Evolutionary conservation across 2,329 filamentous ascomycete species (phyloP).

Genomic region (Teratosphaeriaceae sp.): DNA sequence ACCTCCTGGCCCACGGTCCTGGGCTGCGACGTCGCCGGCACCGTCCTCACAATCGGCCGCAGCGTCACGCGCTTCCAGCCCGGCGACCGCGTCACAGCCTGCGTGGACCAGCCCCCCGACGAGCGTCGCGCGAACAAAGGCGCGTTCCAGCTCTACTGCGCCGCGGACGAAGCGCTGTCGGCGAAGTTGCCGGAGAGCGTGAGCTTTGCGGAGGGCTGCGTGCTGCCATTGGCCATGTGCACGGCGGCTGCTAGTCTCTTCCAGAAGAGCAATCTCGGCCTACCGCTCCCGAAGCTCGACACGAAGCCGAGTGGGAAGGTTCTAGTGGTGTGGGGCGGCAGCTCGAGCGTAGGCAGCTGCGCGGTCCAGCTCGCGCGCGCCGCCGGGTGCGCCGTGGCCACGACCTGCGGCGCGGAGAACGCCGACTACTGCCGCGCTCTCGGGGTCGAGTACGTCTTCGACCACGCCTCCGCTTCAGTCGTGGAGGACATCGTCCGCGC

Average conservation of each 20-base stretch:
- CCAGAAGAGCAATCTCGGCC: conserved; percentile 6
- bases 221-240: conserved; percentile 15
- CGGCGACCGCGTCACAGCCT: conserved; percentile 22
- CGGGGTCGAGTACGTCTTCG: conserved; percentile 32
- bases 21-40: conserved; percentile 23
- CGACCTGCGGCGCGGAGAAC: conserved; percentile 28
- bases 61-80: conserved; percentile 16
- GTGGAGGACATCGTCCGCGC: conserved; percentile 22
- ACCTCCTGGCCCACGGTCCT: conserved; percentile 23
- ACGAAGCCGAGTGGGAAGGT: conserved; percentile 21
- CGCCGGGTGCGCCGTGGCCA: conserved; percentile 37
- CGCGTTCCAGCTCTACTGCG: conserved; percentile 18
- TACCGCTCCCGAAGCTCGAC: conserved; percentile 3
- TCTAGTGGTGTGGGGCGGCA: conserved; percentile 49
- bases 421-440: conserved; percentile 39
- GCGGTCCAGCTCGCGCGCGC: conserved; percentile 45
- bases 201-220: conserved; percentile 14
- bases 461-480: conserved; percentile 19
- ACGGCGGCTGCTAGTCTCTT: conserved; percentile 18
- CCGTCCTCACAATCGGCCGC: conserved; percentile 23
- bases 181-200: conserved; percentile 14
- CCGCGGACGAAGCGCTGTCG: conserved; percentile 7
- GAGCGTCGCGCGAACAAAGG: conserved; percentile 6
- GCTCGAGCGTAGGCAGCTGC: conserved; percentile 47
- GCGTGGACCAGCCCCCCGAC: conserved; percentile 4